Conservation (phyloP, 768 basidiomycete genomes). For the Lyophyllum shimeji region DNA sequence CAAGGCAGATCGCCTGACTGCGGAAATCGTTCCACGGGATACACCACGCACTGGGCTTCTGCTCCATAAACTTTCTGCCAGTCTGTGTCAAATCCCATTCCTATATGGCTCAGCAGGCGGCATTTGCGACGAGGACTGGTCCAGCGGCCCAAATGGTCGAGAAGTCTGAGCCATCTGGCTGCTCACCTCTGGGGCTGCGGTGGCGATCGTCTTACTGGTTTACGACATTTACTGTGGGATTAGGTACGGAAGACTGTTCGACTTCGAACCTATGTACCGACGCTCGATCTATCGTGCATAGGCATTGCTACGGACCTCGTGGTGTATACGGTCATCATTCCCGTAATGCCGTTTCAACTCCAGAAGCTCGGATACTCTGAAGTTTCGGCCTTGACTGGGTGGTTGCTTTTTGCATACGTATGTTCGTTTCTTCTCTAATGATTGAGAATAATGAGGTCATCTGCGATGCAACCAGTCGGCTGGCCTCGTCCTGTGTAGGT, state of each 20-base stretch:
- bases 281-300: too few relatives aligned
- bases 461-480: slow-evolving; percentile 38
- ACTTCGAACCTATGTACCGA: too few relatives aligned
- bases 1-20: too few relatives aligned
- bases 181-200: slow-evolving; percentile 42
- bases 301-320: slow-evolving; percentile 51
- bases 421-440: slow-evolving; percentile 19
- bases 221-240: slow-evolving; percentile 50
- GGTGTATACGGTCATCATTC: slow-evolving; percentile 63
- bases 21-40: too few relatives aligned
- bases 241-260: slow-evolving; percentile 34
- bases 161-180: background rate
- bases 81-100: too few relatives aligned
- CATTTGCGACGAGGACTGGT: too few relatives aligned
- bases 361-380: slow-evolving; percentile 42
- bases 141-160: too few relatives aligned
- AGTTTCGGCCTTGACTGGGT: slow-evolving; percentile 54
- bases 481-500: slow-evolving; percentile 55
- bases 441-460: slow-evolving; percentile 1
- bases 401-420: slow-evolving; percentile 62
- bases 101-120: too few relatives aligned
- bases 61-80: too few relatives aligned
- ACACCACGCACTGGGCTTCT: too few relatives aligned
- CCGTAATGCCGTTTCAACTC: slow-evolving; percentile 64
- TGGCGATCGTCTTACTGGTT: slow-evolving; percentile 64